Base-by-base conservation (phyloP, 805 yeast genomes). In the Wickerhamiella vanderwaltii region DNA sequence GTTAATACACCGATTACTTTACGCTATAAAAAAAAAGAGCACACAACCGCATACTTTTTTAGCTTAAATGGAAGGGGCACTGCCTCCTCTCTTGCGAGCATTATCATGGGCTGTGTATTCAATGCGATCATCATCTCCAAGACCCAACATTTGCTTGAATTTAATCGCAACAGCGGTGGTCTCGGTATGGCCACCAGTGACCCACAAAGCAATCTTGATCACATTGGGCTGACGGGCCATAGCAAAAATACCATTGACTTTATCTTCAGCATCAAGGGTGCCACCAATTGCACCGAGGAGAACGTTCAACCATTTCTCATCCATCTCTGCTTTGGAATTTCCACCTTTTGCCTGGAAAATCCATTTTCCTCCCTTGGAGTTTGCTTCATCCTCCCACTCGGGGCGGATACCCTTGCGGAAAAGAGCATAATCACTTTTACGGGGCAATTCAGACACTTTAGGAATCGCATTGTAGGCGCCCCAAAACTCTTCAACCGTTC, bases 401-500 rank as follows among this genome's bases (percentile, higher is more conserved):
- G 98, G 98, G 63, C 84, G 80, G 56, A 91, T 77, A 45, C 86
- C 94, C 60, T 80, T 82, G 67, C 88, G 81, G 71, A 91, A 91
- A 57, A 88, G 75, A 62, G 91, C 94, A 67, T 88, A 88, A 65
- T 91, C 97, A 9, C 95, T 82, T 64, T 79, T 83, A 56, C 79
- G 59, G 53, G 97, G 97, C 59, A 91, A 72, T 59, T 86, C 95
- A 48, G 76, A 75, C 39, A 94, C 95, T 54, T 76, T 77, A 51
- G 97, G 97, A 54, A 91, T 79, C 32, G 93, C 81, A 64, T 91
- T 87, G 70, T 76, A 82, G 51, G 88, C 80, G 19, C 97, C 98
- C 98, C 98, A 91, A 68, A 91, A 91, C 63, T 88, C 96, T 68
- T 91, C 98, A 40, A 91, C 97, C n/a, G 95, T 77, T 43, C 77